Conservation (phyloP, 148 eudicot species). For the Chenopodium quinoa region DNA sequence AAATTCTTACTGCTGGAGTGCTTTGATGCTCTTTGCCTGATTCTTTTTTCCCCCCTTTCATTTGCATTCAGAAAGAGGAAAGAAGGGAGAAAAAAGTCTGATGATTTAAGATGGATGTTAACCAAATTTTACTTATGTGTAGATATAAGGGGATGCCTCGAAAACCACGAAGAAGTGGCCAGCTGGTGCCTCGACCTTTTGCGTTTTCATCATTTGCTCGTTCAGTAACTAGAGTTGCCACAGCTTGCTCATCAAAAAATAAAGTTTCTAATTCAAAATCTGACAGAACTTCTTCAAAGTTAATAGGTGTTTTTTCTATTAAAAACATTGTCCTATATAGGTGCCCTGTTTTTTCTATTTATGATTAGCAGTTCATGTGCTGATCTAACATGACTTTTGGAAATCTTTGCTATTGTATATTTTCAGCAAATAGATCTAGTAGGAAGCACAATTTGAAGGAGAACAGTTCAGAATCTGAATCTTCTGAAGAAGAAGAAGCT, state of each 20-base stretch:
- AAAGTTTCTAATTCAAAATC: constrained; percentile 25
- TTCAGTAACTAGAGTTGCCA: constrained; percentile 41
- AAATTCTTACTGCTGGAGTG: background rate
- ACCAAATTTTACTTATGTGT: background rate
- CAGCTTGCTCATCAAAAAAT: constrained; percentile 31
- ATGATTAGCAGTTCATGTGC: background rate
- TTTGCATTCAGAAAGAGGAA: background rate
- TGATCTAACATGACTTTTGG: background rate
- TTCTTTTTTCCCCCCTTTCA: background rate
- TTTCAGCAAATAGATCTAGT: constrained; percentile 27
- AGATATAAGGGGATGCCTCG: constrained; percentile 49
- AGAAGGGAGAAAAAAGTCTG: background rate
- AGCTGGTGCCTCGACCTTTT: constrained; percentile 32
- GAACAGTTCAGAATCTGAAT: constrained; percentile 34
- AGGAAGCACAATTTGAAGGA: constrained; percentile 22
- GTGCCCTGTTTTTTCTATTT: background rate
- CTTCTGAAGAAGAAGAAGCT: constrained; percentile 55
- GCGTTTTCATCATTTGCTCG: constrained; percentile 74
- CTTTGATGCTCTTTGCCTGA: background rate
- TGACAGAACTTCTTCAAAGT: constrained; percentile 23
- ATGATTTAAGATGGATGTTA: too few relatives aligned
- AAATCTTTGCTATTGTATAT: background rate
- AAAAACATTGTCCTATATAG: background rate
- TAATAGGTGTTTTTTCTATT: constrained; percentile 34
- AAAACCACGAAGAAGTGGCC: constrained; percentile 45